These are phyloP conservation scores for Fusarium mangiferae DNA, from an alignment of 2,329 filamentous ascomycete species.

Conservation along the genomic window DNA sequence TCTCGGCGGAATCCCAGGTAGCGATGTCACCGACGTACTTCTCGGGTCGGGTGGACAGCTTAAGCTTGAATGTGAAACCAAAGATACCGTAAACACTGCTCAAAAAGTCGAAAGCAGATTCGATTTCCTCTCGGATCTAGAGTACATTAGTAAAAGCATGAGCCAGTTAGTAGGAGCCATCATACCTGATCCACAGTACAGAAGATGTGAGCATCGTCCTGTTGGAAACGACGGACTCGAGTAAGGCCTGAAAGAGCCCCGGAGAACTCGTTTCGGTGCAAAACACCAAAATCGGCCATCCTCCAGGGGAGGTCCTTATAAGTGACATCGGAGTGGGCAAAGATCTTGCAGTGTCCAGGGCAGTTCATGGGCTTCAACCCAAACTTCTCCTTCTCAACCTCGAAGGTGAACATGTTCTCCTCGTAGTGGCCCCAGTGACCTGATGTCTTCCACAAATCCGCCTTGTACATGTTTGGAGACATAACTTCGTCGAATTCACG, in stretches of 20 bases:
- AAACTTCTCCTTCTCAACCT: slow-evolving; percentile 76
- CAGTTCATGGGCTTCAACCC: slow-evolving; percentile 99
- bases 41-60: slow-evolving; percentile 89
- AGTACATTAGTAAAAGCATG: slow-evolving; percentile 8
- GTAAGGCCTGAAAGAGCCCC: slow-evolving; percentile 92
- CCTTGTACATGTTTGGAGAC: slow-evolving; percentile 94
- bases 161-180: too few relatives aligned
- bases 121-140: slow-evolving; percentile 65
- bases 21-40: slow-evolving; percentile 87
- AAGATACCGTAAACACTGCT: slow-evolving; percentile 75
- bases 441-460: slow-evolving; percentile 90
- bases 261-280: slow-evolving; percentile 95
- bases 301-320: slow-evolving; percentile 88
- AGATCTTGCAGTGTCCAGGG: slow-evolving; percentile 91
- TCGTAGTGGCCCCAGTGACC: slow-evolving; percentile 89
- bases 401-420: slow-evolving; percentile 87
- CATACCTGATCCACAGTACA: slow-evolving; percentile 63
- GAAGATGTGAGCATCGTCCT: slow-evolving; percentile 97
- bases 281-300: slow-evolving; percentile 93
- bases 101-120: slow-evolving; percentile 88
- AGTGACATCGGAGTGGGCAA: slow-evolving; percentile 82
- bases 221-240: slow-evolving; percentile 91
- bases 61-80: slow-evolving; percentile 82
- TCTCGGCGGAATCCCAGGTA: slow-evolving; percentile 91
- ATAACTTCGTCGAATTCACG: slow-evolving; percentile 95